phyloP scores from a whole-genome alignment of 306 rosid genomes.

The Herpetospermum pedunculosum region DNA sequence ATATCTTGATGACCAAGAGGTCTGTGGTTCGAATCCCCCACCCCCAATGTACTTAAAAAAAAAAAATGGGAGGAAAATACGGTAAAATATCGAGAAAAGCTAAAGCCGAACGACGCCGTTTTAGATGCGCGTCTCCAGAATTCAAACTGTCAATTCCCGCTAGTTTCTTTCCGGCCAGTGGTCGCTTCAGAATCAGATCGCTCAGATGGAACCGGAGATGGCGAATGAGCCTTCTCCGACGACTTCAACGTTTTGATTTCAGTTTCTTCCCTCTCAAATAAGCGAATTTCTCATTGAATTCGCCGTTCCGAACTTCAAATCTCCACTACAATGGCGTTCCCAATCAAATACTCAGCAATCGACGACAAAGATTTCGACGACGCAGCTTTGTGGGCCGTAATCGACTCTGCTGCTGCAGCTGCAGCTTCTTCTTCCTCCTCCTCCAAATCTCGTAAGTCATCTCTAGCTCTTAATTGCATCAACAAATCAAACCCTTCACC shows the following conservation, averaged over 20 bases:
- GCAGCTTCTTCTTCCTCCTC: slow-evolving; percentile 57
- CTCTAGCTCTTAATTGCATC: slow-evolving; percentile 33
- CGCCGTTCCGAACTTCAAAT: not conserved
- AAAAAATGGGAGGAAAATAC: too few relatives aligned
- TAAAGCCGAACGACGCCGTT: slow-evolving; percentile 12
- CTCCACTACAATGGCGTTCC: slow-evolving; percentile 29
- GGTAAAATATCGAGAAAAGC: too few relatives aligned
- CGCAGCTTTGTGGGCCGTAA: slow-evolving; percentile 80
- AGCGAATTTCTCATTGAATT: not conserved
- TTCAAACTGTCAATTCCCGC: not conserved
- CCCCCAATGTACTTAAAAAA: too few relatives aligned
- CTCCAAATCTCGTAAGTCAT: slow-evolving; percentile 27
- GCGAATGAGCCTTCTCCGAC: not conserved
- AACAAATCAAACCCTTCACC: slow-evolving; percentile 35
- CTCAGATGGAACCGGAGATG: not conserved
- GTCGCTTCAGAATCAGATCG: not conserved
- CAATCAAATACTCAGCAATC: slow-evolving; percentile 24
- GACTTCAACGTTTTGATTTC: not conserved
- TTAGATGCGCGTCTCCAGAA: not conserved
- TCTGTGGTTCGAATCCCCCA: too few relatives aligned
- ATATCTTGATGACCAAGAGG: too few relatives aligned
- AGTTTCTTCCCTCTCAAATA: not conserved
- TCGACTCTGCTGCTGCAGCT: slow-evolving; percentile 76
- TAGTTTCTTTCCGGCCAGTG: not conserved
- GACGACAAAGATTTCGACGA: slow-evolving; percentile 91